Conservation (phyloP, 2,329 filamentous ascomycete genomes). For the Penicillium sp. region DNA sequence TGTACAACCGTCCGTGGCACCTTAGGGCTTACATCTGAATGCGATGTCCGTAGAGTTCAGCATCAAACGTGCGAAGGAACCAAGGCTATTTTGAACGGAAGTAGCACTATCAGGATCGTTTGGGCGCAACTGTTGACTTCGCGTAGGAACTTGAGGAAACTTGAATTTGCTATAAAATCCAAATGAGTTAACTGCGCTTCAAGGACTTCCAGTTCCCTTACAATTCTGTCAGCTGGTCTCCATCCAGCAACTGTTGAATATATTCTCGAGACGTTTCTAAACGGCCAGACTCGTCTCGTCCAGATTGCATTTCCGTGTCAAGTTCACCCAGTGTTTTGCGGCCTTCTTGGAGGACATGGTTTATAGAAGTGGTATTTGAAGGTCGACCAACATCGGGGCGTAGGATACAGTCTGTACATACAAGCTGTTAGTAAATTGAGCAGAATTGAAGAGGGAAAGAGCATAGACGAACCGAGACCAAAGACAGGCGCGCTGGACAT, state of each 20-base stretch:
- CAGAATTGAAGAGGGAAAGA: slow-evolving; percentile 8
- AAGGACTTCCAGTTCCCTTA: slow-evolving; percentile 21
- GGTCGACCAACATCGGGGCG: slow-evolving; percentile 43
- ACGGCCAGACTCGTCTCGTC: slow-evolving; percentile 56
- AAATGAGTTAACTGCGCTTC: slow-evolving; percentile 1
- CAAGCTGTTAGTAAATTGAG: slow-evolving; percentile 20
- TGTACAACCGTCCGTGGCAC: not conserved
- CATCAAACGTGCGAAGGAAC: slow-evolving; percentile 55
- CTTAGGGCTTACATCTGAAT: slow-evolving; percentile 41
- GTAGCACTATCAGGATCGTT: slow-evolving; percentile 19
- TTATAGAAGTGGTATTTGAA: slow-evolving; percentile 40
- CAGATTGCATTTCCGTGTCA: slow-evolving; percentile 65
- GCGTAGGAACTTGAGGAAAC: slow-evolving; percentile 30
- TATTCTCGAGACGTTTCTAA: slow-evolving; percentile 71
- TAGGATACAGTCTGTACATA: slow-evolving; percentile 39
- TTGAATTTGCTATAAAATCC: slow-evolving; percentile 42
- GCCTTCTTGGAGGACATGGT: slow-evolving; percentile 51
- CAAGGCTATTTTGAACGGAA: slow-evolving; percentile 39
- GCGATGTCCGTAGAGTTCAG: slow-evolving; percentile 46
- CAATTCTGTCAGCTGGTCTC: slow-evolving; percentile 57
- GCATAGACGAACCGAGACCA: slow-evolving; percentile 39
- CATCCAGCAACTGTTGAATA: slow-evolving; percentile 69
- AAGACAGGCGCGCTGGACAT: slow-evolving; percentile 50
- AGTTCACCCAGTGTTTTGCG: slow-evolving; percentile 61
- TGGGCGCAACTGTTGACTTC: slow-evolving; percentile 17